Conservation (phyloP, 2,329 filamentous ascomycete genomes). For the Calonectria crousiana region DNA sequence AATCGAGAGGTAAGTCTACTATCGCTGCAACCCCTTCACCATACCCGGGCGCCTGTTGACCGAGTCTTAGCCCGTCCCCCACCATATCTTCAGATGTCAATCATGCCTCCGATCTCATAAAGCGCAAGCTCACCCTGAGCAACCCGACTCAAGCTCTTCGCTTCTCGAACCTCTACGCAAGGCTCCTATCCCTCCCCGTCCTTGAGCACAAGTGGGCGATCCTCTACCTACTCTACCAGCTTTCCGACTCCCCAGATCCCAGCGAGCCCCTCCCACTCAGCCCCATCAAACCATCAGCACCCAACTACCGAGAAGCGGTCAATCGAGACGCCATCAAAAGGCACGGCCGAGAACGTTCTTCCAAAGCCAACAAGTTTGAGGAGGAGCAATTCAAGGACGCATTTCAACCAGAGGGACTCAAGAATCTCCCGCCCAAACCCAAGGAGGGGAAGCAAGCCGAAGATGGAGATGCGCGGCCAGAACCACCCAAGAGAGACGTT, state of each 20-base stretch:
- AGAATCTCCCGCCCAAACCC: slow-evolving; percentile 56
- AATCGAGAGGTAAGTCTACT: slow-evolving; percentile 60
- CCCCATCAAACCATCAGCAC: slow-evolving; percentile 54
- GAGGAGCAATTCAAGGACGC: slow-evolving; percentile 65
- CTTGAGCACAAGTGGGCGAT: slow-evolving; percentile 98
- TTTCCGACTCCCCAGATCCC: slow-evolving; percentile 76
- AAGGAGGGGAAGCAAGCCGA: slow-evolving; percentile 54
- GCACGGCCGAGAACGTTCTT: slow-evolving; percentile 52
- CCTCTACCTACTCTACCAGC: slow-evolving; percentile 87
- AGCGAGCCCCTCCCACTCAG: slow-evolving; percentile 63
- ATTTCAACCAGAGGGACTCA: slow-evolving; percentile 66
- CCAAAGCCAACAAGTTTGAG: slow-evolving; percentile 55
- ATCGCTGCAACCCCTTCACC: slow-evolving; percentile 9
- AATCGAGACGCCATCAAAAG: slow-evolving; percentile 52
- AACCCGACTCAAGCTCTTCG: slow-evolving; percentile 83
- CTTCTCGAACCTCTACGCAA: slow-evolving; percentile 92
- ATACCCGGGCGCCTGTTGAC: background rate
- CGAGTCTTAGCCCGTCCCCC: slow-evolving; percentile 59
- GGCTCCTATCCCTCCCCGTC: slow-evolving; percentile 90
- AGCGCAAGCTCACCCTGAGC: slow-evolving; percentile 84
- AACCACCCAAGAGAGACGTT: slow-evolving; percentile 60
- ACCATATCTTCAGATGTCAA: slow-evolving; percentile 80
- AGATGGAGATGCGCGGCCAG: slow-evolving; percentile 49
- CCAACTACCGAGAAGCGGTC: slow-evolving; percentile 54
- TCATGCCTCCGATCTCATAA: slow-evolving; percentile 93